Base-by-base conservation (phyloP, 2,329 filamentous ascomycete species). In the Penicillium sp. region DNA sequence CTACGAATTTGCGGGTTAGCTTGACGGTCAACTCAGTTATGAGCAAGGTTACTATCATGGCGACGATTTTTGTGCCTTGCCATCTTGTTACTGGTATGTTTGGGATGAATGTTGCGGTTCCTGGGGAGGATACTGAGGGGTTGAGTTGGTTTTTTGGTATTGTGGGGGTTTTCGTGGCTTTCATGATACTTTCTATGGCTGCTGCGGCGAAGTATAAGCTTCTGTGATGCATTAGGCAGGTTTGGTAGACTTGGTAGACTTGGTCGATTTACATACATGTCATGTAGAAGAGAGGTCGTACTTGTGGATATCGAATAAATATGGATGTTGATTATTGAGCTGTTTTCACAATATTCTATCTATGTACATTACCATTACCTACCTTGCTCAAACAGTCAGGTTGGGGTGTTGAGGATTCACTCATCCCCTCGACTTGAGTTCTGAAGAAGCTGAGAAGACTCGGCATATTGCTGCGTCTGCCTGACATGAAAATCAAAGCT, bases 1-100 rank as follows among this genome's bases (percentile, higher is more conserved):
- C 97, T 66, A 91, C 95, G 72, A 93, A 90, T 75, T 92, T 96
- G 67, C 85, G 88, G 1, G 86, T 96, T 74, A 92, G 93, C 45
- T 95, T 92, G 56, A 83, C 86, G 60, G 91, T 92, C 45, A 98
- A 97, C 77, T 85, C 88, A 56, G 88, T 92, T 2, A 84, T 99
- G 16, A 92, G 91, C 77, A 96, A 96, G 80, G 93, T 99, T 67
- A 98, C 95, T 0, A 85, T 98, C 53, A 80, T 98, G 60, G 95
- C 92, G 1, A 96, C 93, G 4, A 90, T 98, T 63, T 85, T 99
- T 19, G 93, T 98, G 58, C 95, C 95, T 1, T 85, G 98, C 60
- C 97, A 98, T 73, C 80, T 98, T 63, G 85, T 98, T 57, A 95
- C 91, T 44, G 79, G 77, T 55, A 67, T 81, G 49, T 81, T 79